Conservation (phyloP, 768 basidiomycete genomes). For the Mycena galericulata region DNA sequence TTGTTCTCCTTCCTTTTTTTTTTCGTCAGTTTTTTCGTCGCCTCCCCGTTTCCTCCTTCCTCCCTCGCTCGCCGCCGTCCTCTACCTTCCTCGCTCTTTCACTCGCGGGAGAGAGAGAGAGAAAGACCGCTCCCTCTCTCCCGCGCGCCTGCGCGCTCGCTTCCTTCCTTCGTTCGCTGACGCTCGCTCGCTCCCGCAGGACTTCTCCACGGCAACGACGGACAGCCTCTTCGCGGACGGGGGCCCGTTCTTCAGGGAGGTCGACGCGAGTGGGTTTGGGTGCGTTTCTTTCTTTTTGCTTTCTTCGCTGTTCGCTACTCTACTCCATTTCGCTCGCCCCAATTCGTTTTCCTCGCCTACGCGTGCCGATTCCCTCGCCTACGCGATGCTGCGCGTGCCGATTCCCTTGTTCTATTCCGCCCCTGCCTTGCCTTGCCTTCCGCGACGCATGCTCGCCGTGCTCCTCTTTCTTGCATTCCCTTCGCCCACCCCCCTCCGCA, state of each 20-base stretch:
- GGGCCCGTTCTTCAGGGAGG: constrained; percentile 79
- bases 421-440: neutral
- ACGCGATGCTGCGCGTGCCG: neutral
- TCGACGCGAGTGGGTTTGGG: constrained; percentile 92
- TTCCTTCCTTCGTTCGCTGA: too few species aligned
- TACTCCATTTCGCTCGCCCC: neutral
- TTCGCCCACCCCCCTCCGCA: too few species aligned
- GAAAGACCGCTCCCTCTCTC: too few species aligned
- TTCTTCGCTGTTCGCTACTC: neutral
- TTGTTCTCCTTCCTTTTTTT: too few species aligned
- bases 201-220: constrained; percentile 67
- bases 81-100: too few species aligned
- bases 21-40: too few species aligned
- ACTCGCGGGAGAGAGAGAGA: too few species aligned
- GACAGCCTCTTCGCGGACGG: constrained; percentile 43
- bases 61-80: too few species aligned
- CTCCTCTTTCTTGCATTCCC: neutral
- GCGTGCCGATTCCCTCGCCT: neutral
- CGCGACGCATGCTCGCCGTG: neutral
- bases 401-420: neutral
- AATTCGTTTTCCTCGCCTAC: neutral
- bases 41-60: too few species aligned
- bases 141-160: too few species aligned
- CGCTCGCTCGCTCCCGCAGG: too few species aligned
- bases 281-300: constrained; percentile 46